Evolutionary conservation across 371 early-diverging fungal genomes (phyloP).

Genomic region (Saksenaea vasiformis): DNA sequence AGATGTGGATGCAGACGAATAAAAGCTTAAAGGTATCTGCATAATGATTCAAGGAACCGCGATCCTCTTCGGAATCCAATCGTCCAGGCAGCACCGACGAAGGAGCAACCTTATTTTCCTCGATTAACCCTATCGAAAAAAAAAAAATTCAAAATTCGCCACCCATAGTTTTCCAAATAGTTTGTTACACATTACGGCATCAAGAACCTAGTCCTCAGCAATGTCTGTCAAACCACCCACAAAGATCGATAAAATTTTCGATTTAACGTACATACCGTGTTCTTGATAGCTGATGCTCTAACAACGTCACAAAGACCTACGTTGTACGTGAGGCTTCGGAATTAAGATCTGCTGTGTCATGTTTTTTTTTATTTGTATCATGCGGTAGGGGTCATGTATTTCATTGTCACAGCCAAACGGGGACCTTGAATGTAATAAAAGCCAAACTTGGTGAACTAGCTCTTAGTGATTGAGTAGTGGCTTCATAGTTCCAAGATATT

Average conservation of each 20-base stretch:
- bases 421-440: conserved; percentile 41
- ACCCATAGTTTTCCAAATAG: conserved; percentile 96
- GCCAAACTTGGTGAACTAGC: conserved; percentile 23
- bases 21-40: conserved; percentile 97
- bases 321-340: too few relatives aligned
- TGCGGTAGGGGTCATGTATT: conserved; percentile 18
- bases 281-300: conserved; percentile 96
- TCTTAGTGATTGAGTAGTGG: conserved; percentile 22
- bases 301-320: conserved; percentile 98
- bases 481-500: too few relatives aligned
- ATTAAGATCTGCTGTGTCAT: too few relatives aligned
- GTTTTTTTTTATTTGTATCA: too few relatives aligned
- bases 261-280: conserved; percentile 91
- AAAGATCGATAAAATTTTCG: conserved; percentile 95
- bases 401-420: conserved; percentile 26
- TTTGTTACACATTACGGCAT: conserved; percentile 97
- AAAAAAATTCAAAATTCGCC: conserved; percentile 92
- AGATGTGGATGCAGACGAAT: conserved; percentile 99
- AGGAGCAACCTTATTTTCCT: conserved; percentile 95
- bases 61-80: conserved; percentile 96
- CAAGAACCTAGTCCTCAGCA: conserved; percentile 98
- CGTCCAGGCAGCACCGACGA: conserved; percentile 95
- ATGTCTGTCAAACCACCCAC: conserved; percentile 98
- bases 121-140: conserved; percentile 98
- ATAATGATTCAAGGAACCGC: conserved; percentile 96